Percentiles rank a stretch among this genome's conserved stretches.
Evolutionary conservation across 106 monocot genomes (phyloP).

Genomic region (Platanthera zijinensis): DNA sequence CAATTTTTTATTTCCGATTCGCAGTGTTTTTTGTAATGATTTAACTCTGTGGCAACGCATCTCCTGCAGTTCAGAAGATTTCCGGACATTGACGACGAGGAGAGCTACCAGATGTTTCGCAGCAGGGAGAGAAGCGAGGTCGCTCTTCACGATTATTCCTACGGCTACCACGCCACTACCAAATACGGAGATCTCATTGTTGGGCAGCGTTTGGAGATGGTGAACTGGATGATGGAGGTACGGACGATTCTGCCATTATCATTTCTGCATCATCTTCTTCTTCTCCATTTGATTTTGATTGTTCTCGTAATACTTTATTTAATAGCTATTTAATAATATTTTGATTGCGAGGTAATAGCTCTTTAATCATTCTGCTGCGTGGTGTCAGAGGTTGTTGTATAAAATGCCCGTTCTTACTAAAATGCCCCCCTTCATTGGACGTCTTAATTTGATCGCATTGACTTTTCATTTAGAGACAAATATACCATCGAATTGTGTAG

Average conservation of each 20-base stretch:
- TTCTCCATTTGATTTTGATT: not conserved
- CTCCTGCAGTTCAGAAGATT: constrained; percentile 43
- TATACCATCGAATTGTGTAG: too few species aligned
- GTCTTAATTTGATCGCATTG: too few species aligned
- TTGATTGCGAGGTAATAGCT: not conserved
- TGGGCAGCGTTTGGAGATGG: constrained; percentile 61
- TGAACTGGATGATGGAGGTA: constrained; percentile 94
- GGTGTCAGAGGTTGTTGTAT: not conserved
- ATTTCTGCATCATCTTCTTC: not conserved
- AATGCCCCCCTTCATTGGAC: not conserved
- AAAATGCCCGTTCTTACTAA: not conserved
- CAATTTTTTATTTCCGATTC: constrained; percentile 1
- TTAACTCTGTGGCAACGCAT: not conserved
- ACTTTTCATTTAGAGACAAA: too few species aligned
- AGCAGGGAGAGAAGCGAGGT: constrained; percentile 51
- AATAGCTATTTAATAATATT: not conserved
- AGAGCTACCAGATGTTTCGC: constrained; percentile 65
- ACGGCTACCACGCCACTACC: constrained; percentile 21
- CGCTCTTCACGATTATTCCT: constrained; percentile 32
- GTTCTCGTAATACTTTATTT: not conserved
- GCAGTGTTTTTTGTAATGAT: not conserved
- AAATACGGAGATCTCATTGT: constrained; percentile 44
- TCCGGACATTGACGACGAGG: constrained; percentile 70
- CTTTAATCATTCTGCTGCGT: not conserved
- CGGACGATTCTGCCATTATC: not conserved